Conservation (phyloP, 2,329 filamentous ascomycete species). For the Colletotrichum chlorophyti region DNA sequence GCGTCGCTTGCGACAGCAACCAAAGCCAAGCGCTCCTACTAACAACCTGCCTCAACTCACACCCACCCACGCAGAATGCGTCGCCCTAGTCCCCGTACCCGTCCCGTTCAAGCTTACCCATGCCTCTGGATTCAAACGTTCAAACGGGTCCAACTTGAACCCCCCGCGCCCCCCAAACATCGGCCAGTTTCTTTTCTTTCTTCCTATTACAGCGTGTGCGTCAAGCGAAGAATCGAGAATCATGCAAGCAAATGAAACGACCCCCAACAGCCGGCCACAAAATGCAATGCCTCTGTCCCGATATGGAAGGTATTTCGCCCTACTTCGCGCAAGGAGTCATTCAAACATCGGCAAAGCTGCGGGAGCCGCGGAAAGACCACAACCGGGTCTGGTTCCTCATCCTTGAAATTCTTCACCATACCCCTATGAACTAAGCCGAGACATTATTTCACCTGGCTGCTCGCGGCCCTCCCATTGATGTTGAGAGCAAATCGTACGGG, state of each 20-base stretch:
- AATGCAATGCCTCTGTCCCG: not conserved
- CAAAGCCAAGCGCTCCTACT: not conserved
- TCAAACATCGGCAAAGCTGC: not conserved
- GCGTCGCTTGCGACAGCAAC: conserved; percentile 8
- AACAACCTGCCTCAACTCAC: not conserved
- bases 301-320: conserved; percentile 6
- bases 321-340: not conserved
- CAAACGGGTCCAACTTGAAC: too few species aligned
- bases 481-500: too few species aligned
- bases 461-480: not conserved
- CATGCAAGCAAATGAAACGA: not conserved
- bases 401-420: conserved; percentile 12
- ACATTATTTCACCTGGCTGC: not conserved
- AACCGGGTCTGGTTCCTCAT: not conserved
- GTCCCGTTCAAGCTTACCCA: conserved; percentile 5
- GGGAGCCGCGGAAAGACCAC: not conserved
- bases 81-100: not conserved
- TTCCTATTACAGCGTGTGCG: too few species aligned
- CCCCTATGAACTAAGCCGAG: too few species aligned
- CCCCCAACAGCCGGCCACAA: not conserved
- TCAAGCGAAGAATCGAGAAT: not conserved
- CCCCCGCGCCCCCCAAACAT: too few species aligned
- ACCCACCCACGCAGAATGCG: too few species aligned
- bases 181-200: too few species aligned
- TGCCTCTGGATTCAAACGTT: not conserved